These are phyloP conservation scores for Fusarium sp. DNA, from an alignment of 2,329 filamentous ascomycete genomes.

Conservation along the genomic window DNA sequence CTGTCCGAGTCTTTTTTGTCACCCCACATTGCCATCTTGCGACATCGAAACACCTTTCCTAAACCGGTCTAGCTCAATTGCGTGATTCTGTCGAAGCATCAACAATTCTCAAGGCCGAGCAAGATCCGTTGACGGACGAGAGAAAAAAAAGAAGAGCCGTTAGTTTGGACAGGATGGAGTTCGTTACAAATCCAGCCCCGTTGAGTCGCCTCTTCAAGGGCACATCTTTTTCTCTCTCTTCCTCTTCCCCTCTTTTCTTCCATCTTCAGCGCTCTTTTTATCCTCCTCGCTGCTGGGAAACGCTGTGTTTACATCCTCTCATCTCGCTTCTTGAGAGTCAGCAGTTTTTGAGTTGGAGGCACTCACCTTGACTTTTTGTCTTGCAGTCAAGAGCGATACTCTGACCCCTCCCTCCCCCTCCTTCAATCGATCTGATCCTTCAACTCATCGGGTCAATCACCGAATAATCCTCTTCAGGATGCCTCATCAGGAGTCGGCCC, in stretches of 20 bases:
- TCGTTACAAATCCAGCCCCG: constrained; percentile 40
- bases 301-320: constrained; percentile 23
- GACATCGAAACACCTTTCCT: constrained; percentile 44
- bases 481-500: constrained; percentile 50
- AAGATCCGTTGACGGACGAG: constrained; percentile 35
- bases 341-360: constrained; percentile 31
- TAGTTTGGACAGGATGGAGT: constrained; percentile 32
- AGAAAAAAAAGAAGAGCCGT: constrained; percentile 22
- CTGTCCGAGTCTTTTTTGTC: constrained; percentile 19
- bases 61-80: constrained; percentile 49
- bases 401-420: constrained; percentile 5
- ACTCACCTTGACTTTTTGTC: constrained; percentile 18
- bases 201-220: constrained; percentile 39
- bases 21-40: constrained; percentile 30
- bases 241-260: constrained; percentile 15
- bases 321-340: constrained; percentile 36
- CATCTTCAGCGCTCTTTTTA: constrained; percentile 18
- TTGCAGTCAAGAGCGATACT: constrained; percentile 21
- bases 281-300: constrained; percentile 31
- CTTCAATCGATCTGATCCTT: constrained; percentile 6
- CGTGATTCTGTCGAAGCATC: constrained; percentile 52
- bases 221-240: constrained; percentile 14
- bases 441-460: not conserved
- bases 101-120: constrained; percentile 46
- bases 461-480: constrained; percentile 34